These are phyloP conservation scores for Physcia stellaris DNA, from an alignment of 495 filamentous ascomycete species.

Conservation along the genomic window DNA sequence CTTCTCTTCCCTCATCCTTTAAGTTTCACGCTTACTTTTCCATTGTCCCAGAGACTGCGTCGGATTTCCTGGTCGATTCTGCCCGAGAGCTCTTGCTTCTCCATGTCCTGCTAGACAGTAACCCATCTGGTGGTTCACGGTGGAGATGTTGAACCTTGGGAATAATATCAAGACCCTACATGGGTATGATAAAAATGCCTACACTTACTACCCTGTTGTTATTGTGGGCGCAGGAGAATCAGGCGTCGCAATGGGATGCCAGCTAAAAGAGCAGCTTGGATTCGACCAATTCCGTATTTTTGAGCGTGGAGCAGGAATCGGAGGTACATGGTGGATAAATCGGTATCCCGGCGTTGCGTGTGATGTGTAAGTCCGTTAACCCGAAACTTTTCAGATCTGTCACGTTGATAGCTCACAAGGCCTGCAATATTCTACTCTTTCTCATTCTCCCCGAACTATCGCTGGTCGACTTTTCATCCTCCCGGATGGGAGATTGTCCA, in stretches of 20 bases:
- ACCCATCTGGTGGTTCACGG: no score
- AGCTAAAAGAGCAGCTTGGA: slow-evolving; percentile 41
- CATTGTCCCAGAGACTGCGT: no score
- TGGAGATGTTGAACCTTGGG: slow-evolving; percentile 7
- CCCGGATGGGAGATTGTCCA: slow-evolving; percentile 38
- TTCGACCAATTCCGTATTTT: slow-evolving; percentile 54
- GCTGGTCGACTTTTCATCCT: slow-evolving; percentile 44
- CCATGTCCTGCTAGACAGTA: no score
- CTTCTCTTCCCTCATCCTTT: no score
- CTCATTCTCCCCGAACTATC: slow-evolving; percentile 43
- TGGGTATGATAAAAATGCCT: slow-evolving; percentile 34
- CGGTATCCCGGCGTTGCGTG: slow-evolving; percentile 51
- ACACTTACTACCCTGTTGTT: slow-evolving; percentile 41
- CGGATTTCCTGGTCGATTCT: no score
- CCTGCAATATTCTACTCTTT: slow-evolving; percentile 49
- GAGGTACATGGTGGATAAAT: slow-evolving; percentile 59
- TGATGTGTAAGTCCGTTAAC: slow-evolving; percentile 23
- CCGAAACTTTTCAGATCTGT: no score
- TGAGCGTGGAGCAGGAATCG: slow-evolving; percentile 44
- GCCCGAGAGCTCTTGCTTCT: no score
- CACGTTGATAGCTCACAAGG: no score
- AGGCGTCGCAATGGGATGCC: slow-evolving; percentile 52
- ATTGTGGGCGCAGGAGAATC: slow-evolving; percentile 51
- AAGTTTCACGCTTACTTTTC: no score
- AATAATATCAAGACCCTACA: slow-evolving; percentile 31